Conservation (phyloP, 2,329 filamentous ascomycete genomes). For the Rosellinia necatrix region DNA sequence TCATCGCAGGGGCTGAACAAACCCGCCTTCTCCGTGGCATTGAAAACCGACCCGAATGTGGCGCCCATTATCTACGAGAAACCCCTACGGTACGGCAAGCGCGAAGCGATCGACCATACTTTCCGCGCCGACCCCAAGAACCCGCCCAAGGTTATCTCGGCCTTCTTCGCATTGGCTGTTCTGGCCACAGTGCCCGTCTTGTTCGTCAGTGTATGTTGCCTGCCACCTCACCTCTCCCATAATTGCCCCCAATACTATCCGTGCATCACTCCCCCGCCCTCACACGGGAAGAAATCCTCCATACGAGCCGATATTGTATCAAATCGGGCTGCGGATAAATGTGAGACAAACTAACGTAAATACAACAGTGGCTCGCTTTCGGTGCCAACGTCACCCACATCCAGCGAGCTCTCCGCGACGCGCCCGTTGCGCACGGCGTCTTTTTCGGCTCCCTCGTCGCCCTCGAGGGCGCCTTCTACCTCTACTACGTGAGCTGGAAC, state of each 20-base stretch:
- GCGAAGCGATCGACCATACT: conserved; percentile 85
- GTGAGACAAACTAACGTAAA: conserved; percentile 13
- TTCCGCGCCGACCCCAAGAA: conserved; percentile 82
- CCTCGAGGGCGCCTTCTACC: conserved; percentile 90
- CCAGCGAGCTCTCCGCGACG: conserved; percentile 71
- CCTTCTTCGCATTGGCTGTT: conserved; percentile 77
- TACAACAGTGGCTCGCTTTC: conserved; percentile 75
- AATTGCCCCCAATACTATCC: too few relatives aligned
- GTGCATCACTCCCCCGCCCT: too few relatives aligned
- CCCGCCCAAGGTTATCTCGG: conserved; percentile 77
- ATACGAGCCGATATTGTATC: too few relatives aligned
- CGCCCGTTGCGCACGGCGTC: conserved; percentile 78
- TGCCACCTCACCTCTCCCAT: not conserved
- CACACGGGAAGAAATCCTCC: too few relatives aligned
- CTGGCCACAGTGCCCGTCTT: conserved; percentile 75
- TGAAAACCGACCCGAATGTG: conserved; percentile 66
- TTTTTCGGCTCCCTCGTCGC: conserved; percentile 88
- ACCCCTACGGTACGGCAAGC: conserved; percentile 81
- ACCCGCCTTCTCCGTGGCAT: conserved; percentile 72
- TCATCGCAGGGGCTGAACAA: conserved; percentile 68
- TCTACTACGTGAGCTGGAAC: conserved; percentile 93
- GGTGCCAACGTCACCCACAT: conserved; percentile 85
- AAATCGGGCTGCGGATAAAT: too few relatives aligned
- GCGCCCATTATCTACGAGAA: conserved; percentile 65
- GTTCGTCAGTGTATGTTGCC: conserved; percentile 65